Percentiles rank a stretch among this genome's conserved stretches.
phyloP scores from a whole-genome alignment of 2,329 filamentous ascomycete species.

The Cladosporium oxysporum region DNA sequence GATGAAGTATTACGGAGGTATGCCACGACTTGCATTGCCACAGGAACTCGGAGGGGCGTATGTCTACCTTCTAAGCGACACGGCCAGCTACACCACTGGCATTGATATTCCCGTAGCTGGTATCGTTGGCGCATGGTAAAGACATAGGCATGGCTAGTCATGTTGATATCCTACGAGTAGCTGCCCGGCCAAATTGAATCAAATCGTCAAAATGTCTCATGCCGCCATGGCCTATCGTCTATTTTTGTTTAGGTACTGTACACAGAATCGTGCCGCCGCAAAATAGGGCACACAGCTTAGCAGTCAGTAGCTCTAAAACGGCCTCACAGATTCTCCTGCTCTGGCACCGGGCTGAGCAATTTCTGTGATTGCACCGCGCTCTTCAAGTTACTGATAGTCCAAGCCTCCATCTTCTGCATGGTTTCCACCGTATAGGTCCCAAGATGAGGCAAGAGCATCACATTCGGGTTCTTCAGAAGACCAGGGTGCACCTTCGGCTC shows the following conservation, averaged over 20 bases:
- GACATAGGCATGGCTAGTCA: not conserved
- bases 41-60: conserved; percentile 54
- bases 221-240: not conserved
- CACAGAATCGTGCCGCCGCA: not conserved
- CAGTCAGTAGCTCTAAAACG: not conserved
- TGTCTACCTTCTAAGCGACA: conserved; percentile 46
- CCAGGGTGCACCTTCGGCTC: conserved; percentile 76
- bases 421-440: conserved; percentile 77
- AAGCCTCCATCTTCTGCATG: conserved; percentile 67
- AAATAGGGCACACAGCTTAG: not conserved
- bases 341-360: conserved; percentile 69
- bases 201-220: not conserved
- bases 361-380: conserved; percentile 62
- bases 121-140: conserved; percentile 31
- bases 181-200: not conserved
- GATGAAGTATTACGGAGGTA: conserved; percentile 52
- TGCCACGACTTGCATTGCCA: conserved; percentile 54
- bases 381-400: conserved; percentile 70
- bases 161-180: not conserved
- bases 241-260: not conserved
- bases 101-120: conserved; percentile 38
- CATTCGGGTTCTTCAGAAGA: conserved; percentile 67
- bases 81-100: conserved; percentile 45
- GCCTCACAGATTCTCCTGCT: conserved; percentile 56
- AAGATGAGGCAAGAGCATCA: conserved; percentile 81